Evolutionary conservation across 192 early-diverging fungal species (phyloP), one percentile per base, ranked within the genome.

Genomic region (Podila minutissima): DNA sequence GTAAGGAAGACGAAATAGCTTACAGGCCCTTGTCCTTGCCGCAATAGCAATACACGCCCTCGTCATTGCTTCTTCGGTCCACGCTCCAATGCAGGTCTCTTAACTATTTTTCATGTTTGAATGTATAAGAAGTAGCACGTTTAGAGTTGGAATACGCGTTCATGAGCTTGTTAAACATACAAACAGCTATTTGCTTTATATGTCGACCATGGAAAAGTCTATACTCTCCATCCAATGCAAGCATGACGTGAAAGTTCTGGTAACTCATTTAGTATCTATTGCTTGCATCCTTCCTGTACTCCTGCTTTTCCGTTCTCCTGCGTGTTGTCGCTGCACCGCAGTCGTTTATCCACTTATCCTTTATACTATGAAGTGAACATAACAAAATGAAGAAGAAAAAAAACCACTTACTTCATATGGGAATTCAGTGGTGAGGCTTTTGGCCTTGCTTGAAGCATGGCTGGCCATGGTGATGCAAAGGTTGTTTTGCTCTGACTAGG

Each of bases 21-120:
- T 83, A 87, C 87, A 76, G 61, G 63, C 75, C 70, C 77, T 91
- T 86, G 69, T 88, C 87, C 74, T 87, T 82, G 17, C 93, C 95
- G 50, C 95, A 96, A 67, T 96, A 96, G 77, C 95, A 96, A 73
- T 96, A 96, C 13, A 82, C 74, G 28, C 87, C 88, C 69, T 96
- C 86, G 1, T 28, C 64, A 32, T 81, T 81, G 15, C 77, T 81
- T 29, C 72, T 81, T 26, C 72, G 77, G 67, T 73, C 71, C 5
- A 51, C 41, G 1, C 61, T 48, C 77, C 77, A 81, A 66, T 81
- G 77, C 32, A 81, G 71, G 12, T 67, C 53, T 62, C 31, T 61
- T 10, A 59, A 53, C 75, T 79, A 48, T 31, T 59, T 49, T 26
- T 53, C 33, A n/a, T 24, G 53, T 55, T 55, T 55, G 3, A 24